Evolutionary conservation across 331 rosid genomes (phyloP).

Genomic region (Rosa hybrid): DNA sequence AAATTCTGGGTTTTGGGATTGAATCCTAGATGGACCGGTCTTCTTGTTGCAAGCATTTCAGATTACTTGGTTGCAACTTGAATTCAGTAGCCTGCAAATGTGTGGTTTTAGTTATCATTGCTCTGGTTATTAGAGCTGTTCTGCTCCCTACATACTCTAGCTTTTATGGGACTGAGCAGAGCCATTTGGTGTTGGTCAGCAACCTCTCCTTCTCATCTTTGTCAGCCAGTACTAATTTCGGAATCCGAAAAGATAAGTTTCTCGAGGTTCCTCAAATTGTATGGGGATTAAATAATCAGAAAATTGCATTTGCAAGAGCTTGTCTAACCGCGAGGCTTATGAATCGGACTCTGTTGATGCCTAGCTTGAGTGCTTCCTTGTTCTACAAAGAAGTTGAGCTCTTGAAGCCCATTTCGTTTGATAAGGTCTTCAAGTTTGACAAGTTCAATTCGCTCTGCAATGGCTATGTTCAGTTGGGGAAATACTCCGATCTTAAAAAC

Average conservation of each 20-base stretch:
- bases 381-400: conserved; percentile 86
- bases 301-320: conserved; percentile 90
- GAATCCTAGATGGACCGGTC: conserved; percentile 55
- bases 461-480: conserved; percentile 67
- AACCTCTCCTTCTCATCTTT: conserved; percentile 37
- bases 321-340: conserved; percentile 84
- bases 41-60: conserved; percentile 42
- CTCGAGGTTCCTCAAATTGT: conserved; percentile 84
- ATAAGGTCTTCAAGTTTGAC: conserved; percentile 69
- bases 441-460: conserved; percentile 64
- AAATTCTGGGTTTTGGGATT: conserved; percentile 16
- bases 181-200: conserved; percentile 35
- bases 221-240: conserved; percentile 22
- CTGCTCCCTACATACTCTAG: conserved; percentile 46
- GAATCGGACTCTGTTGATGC: conserved; percentile 89
- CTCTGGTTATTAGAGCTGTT: conserved; percentile 57
- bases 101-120: conserved; percentile 47
- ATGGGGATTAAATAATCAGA: conserved; percentile 95
- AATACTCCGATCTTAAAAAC: conserved; percentile 44
- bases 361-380: conserved; percentile 87
- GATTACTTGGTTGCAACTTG: conserved; percentile 36
- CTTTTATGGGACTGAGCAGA: conserved; percentile 44
- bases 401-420: conserved; percentile 70
- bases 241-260: conserved; percentile 57
- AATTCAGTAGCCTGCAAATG: conserved; percentile 67